Evolutionary conservation across 768 basidiomycete genomes (phyloP), one percentile per base, ranked within the genome.

Genomic region (Russula compacta): DNA sequence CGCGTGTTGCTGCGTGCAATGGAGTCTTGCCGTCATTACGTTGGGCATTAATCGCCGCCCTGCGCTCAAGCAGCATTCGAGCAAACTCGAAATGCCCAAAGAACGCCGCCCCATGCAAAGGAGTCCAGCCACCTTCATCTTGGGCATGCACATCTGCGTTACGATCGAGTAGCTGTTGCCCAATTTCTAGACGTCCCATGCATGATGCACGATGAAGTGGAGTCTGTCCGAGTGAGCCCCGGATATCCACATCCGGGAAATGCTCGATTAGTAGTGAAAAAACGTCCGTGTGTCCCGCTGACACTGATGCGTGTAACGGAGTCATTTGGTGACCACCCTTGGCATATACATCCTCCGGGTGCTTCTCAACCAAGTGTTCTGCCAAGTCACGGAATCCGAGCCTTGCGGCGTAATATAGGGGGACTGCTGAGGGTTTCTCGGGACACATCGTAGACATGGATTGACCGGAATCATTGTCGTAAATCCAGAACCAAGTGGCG

Each of bases 11-110:
- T 1, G 0, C 8, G 50, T 51, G 50, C 4, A 51, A n/a, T 10
- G 50, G 35, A 2, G 50, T 38, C 6, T 5, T 0, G 19, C 19
- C 50, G 6, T 0, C 1, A 2, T 1, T 3, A 5, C 0, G 2
- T 1, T 2, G 50, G 19, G 35, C 19, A 21, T 21, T 10, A 21
- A 51, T 38, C 35, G 4, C 0, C 4, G 35, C 12, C n/a, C n/a
- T 11, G 50, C 17, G 19, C 1, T 51, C 50, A 10, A 51, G 33
- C 12, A 51, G 36, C 50, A 51, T 51, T 21, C 50, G 50, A 36
- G 19, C 35, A 14, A 51, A 36, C 8, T 50, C 33, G 9, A 12
- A 2, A 1, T 12, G 10, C 6, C 49, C 33, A 0, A 2, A 1
- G 14, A 0, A 0, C 8, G 9, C 19, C 8, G 33, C 49, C 3